Evolutionary conservation across 2,329 filamentous ascomycete genomes (phyloP).

Genomic region (Sporothrix euskadiensis): DNA sequence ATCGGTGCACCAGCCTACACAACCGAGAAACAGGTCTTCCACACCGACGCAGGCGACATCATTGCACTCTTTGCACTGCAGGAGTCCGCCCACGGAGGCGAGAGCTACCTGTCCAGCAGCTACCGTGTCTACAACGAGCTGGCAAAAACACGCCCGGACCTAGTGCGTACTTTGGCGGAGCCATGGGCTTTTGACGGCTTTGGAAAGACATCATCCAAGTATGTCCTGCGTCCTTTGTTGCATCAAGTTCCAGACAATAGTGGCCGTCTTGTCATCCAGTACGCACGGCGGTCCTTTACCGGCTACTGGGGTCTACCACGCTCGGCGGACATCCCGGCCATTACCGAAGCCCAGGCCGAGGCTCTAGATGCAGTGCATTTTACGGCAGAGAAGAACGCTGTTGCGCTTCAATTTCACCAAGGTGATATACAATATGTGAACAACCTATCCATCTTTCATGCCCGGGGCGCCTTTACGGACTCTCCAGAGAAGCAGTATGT

Average conservation of each 20-base stretch:
- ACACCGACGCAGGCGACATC: conserved; percentile 62
- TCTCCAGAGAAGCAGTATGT: conserved; percentile 48
- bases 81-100: conserved; percentile 55
- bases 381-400: conserved; percentile 48
- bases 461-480: conserved; percentile 52
- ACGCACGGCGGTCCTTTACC: conserved; percentile 60
- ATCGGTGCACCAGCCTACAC: conserved; percentile 63
- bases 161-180: conserved; percentile 57
- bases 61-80: conserved; percentile 58
- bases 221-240: conserved; percentile 53
- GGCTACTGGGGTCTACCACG: conserved; percentile 58
- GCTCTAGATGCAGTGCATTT: conserved; percentile 55
- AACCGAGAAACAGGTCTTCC: conserved; percentile 62
- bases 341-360: conserved; percentile 55
- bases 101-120: conserved; percentile 59
- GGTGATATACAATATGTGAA: conserved; percentile 59
- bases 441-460: conserved; percentile 57
- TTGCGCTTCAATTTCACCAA: conserved; percentile 49
- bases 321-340: conserved; percentile 55
- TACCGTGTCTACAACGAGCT: conserved; percentile 65
- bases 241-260: conserved; percentile 53
- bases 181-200: conserved; percentile 57
- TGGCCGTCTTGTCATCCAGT: conserved; percentile 60
- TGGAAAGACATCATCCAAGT: conserved; percentile 49
- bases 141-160: conserved; percentile 57